Evolutionary conservation across 768 basidiomycete genomes (phyloP).

Genomic region (Naematelia aurantialba): DNA sequence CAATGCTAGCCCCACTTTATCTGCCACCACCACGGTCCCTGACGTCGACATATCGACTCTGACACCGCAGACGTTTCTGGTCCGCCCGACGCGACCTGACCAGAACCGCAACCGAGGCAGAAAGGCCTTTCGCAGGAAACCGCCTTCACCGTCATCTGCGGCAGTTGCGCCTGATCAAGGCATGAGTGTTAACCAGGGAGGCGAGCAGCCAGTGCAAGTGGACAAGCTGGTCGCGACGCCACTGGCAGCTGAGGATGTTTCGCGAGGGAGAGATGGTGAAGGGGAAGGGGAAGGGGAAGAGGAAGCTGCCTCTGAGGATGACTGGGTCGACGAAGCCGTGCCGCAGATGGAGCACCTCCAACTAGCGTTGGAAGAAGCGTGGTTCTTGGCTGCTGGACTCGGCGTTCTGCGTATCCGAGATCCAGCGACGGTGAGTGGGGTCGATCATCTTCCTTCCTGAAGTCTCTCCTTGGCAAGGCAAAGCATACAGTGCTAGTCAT

Average conservation of each 20-base stretch:
- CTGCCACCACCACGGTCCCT: constrained; percentile 6
- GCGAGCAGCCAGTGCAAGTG: constrained; percentile 5
- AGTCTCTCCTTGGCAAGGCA: constrained; percentile 53
- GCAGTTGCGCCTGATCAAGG: neutral
- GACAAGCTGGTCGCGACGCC: too few species aligned
- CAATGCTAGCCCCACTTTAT: constrained; percentile 9
- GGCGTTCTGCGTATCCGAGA: constrained; percentile 73
- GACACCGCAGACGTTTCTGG: constrained; percentile 47
- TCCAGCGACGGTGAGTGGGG: constrained; percentile 65
- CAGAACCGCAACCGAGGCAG: constrained; percentile 37
- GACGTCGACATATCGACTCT: constrained; percentile 32
- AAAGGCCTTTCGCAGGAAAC: constrained; percentile 33
- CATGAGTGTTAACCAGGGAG: neutral
- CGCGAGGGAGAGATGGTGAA: too few species aligned
- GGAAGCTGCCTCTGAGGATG: constrained; percentile 49
- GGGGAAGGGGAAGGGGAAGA: constrained; percentile 47
- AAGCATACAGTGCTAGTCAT: too few species aligned
- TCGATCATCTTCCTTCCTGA: constrained; percentile 55
- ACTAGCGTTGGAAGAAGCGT: constrained; percentile 80
- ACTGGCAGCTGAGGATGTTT: too few species aligned
- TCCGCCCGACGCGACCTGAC: constrained; percentile 46
- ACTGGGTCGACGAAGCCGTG: constrained; percentile 51
- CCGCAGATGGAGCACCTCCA: constrained; percentile 86
- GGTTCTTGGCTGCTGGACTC: constrained; percentile 78
- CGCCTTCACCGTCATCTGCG: constrained; percentile 12